Conservation (phyloP, 495 filamentous ascomycete genomes). For the Chlorociboria aeruginascens region DNA sequence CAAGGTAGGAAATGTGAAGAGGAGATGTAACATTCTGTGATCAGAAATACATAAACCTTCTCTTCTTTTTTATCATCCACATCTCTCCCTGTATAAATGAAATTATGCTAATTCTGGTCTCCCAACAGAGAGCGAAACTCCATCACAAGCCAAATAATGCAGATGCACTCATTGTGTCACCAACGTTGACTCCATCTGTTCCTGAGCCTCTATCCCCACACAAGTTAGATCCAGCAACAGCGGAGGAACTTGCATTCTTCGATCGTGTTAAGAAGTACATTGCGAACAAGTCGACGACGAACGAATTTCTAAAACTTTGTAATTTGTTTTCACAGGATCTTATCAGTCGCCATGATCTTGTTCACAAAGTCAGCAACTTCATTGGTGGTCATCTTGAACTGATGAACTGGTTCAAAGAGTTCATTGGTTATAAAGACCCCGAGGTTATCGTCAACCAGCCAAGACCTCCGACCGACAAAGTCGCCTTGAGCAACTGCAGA, state of each 20-base stretch:
- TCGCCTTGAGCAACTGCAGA: conserved; percentile 86
- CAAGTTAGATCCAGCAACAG: conserved; percentile 43
- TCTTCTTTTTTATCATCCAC: background rate
- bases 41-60: background rate
- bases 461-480: conserved; percentile 55
- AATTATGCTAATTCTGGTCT: conserved; percentile 1
- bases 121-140: conserved; percentile 39
- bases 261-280: conserved; percentile 95
- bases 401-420: conserved; percentile 70
- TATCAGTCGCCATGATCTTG: conserved; percentile 68
- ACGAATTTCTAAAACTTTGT: conserved; percentile 90
- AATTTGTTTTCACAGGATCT: conserved; percentile 87
- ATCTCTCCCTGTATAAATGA: background rate
- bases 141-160: conserved; percentile 49
- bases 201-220: conserved; percentile 76
- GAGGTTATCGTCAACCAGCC: conserved; percentile 70
- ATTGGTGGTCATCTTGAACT: conserved; percentile 82
- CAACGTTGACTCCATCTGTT: conserved; percentile 73
- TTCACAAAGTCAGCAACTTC: conserved; percentile 71
- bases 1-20: conserved; percentile 27
- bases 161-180: conserved; percentile 65
- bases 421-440: conserved; percentile 57
- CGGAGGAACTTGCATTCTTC: conserved; percentile 85
- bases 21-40: too few relatives aligned
- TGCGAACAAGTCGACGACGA: conserved; percentile 78